Evolutionary conservation across 345 rosid species (phyloP), one percentile per base, ranked within the genome.

Genomic region (Atalantia buxifolia): DNA sequence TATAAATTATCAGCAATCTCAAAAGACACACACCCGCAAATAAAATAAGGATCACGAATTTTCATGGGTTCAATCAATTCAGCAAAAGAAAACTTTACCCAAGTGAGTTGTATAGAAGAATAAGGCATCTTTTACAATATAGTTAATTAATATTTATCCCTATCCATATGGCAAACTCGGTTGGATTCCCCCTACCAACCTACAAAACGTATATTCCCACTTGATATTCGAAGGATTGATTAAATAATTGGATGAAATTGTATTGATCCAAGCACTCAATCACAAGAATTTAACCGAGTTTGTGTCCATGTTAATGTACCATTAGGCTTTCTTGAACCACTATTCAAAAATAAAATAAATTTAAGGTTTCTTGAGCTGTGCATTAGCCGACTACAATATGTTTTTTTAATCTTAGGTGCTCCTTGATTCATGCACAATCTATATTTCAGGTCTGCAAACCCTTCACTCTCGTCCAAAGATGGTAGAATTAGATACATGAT

Each of bases 291-390:
- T 53, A 55, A 10, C 45, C 9, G 38, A 59, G n/a, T 48, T 69
- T 31, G 13, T 30, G 40, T 57, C 61, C 73, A 74, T 60, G 71
- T 75, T 80, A 60, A 68, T 42, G 70, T 22, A 69, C 65, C 38
- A 53, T 69, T 70, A 38, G 57, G 48, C 48, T 56, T 9, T 45
- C 42, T 31, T 21, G 48, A 27, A 28, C 1, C 77, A 31, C 42
- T 25, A 48, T 9, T 8, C 1, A 33, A 50, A 53, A 53, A 40
- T 35, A 12, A 18, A 57, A 31, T 28, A 27, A 40, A 10, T 13
- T 25, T 65, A 70, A 64, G 76, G 76, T 76, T 70, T 65, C 77
- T 80, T 80, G 77, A 80, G 83, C 83, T 71, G 72, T 80, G 83
- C 83, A 57, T 35, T 14, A 56, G 64, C 72, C 16, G 53, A 70